phyloP scores from a whole-genome alignment of 2,329 filamentous ascomycete species.

The Aureobasidium leucospermi region DNA sequence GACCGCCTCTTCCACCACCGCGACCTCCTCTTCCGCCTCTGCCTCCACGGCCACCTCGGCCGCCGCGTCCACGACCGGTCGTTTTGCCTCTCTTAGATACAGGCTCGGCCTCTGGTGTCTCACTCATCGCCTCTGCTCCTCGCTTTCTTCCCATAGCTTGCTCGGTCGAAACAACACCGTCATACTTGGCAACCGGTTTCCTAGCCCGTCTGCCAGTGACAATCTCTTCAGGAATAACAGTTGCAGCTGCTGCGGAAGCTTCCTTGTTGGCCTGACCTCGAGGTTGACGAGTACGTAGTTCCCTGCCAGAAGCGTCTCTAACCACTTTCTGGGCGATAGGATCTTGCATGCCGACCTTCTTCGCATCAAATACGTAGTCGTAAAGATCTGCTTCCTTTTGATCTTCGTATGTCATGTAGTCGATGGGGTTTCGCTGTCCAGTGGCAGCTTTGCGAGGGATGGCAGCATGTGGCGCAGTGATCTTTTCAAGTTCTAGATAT shows the following conservation, averaged over 20 bases:
- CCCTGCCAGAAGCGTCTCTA: slow-evolving; percentile 38
- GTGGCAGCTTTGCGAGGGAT: slow-evolving; percentile 46
- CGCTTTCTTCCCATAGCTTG: slow-evolving; percentile 12
- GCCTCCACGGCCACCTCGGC: slow-evolving; percentile 12
- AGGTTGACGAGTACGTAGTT: slow-evolving; percentile 39
- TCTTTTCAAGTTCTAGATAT: slow-evolving; percentile 48
- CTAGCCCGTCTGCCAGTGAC: slow-evolving; percentile 14
- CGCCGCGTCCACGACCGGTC: slow-evolving; percentile 10
- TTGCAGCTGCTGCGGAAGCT: slow-evolving; percentile 26
- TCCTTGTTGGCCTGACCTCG: slow-evolving; percentile 21
- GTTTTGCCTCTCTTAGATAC: slow-evolving; percentile 9
- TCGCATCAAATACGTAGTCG: slow-evolving; percentile 50
- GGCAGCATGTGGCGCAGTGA: slow-evolving; percentile 45
- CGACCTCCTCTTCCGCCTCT: slow-evolving; percentile 12
- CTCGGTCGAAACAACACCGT: slow-evolving; percentile 14
- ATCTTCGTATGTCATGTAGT: slow-evolving; percentile 47
- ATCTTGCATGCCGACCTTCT: slow-evolving; percentile 47
- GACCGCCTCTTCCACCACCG: slow-evolving; percentile 7
- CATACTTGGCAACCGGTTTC: slow-evolving; percentile 17
- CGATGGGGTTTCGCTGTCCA: slow-evolving; percentile 40
- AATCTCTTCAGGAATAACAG: slow-evolving; percentile 18
- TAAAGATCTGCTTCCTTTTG: slow-evolving; percentile 55
- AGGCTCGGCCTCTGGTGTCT: slow-evolving; percentile 16
- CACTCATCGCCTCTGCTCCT: slow-evolving; percentile 14
- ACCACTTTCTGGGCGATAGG: slow-evolving; percentile 47